Evolutionary conservation across 1,284 basidiomycete genomes (phyloP).

Genomic region (Pholiota adiposa): DNA sequence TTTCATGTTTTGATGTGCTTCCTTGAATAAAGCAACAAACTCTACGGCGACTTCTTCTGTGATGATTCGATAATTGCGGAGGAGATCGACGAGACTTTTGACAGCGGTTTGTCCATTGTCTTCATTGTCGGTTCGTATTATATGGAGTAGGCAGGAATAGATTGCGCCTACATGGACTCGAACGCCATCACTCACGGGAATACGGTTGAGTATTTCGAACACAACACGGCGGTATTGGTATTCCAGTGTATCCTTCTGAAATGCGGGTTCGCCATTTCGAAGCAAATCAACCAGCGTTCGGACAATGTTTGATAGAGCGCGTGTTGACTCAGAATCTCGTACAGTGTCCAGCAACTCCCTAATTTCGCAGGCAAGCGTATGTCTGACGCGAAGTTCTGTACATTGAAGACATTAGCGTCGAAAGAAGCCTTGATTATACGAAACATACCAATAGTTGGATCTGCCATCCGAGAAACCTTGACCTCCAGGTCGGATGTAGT

Average conservation of each 20-base stretch:
- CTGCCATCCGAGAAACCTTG: slow-evolving; percentile 71
- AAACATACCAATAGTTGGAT: slow-evolving; percentile 66
- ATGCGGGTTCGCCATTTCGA: slow-evolving; percentile 76
- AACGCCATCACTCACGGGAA: slow-evolving; percentile 84
- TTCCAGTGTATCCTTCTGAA: slow-evolving; percentile 81
- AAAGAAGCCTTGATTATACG: slow-evolving; percentile 6
- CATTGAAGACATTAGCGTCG: not conserved
- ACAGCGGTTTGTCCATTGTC: slow-evolving; percentile 92
- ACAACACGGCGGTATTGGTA: slow-evolving; percentile 87
- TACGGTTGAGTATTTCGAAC: slow-evolving; percentile 87
- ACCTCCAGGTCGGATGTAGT: slow-evolving; percentile 65
- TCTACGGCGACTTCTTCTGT: slow-evolving; percentile 82
- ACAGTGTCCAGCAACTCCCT: slow-evolving; percentile 87
- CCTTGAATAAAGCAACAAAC: slow-evolving; percentile 80
- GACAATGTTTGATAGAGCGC: slow-evolving; percentile 74
- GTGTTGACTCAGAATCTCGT: slow-evolving; percentile 80
- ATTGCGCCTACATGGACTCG: slow-evolving; percentile 74
- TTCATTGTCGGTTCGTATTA: slow-evolving; percentile 93
- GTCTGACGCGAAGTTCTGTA: slow-evolving; percentile 72
- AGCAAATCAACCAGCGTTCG: slow-evolving; percentile 84
- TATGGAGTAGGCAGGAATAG: slow-evolving; percentile 78
- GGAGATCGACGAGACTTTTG: slow-evolving; percentile 90
- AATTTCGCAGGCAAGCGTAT: slow-evolving; percentile 77
- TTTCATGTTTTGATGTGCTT: slow-evolving; percentile 81
- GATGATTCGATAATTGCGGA: slow-evolving; percentile 71